Percentiles rank a stretch among this genome's conserved stretches.
phyloP scores from a whole-genome alignment of 768 basidiomycete species.

The Lactarius tabidus region DNA sequence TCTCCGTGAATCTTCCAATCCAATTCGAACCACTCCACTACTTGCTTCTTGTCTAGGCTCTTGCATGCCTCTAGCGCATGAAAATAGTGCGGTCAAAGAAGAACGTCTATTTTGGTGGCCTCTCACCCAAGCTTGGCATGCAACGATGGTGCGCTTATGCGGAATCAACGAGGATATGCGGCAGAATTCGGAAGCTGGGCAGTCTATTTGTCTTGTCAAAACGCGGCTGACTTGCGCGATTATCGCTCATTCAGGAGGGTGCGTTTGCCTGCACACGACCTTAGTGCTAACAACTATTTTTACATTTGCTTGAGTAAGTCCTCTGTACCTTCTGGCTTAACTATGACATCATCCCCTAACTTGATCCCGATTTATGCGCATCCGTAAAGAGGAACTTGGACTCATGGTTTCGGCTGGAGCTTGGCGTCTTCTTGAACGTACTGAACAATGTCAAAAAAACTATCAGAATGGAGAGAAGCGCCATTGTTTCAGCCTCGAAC shows the following conservation, averaged over 20 bases:
- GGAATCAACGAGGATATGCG: neutral
- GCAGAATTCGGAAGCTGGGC: neutral
- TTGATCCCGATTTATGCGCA: neutral
- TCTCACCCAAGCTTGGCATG: neutral
- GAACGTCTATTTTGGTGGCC: neutral
- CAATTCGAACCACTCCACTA: neutral
- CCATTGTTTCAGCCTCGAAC: neutral
- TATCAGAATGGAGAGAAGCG: neutral
- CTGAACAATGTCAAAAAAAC: neutral
- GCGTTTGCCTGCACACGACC: neutral
- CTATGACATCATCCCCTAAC: neutral
- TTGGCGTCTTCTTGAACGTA: neutral
- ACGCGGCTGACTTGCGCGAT: neutral
- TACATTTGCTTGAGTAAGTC: neutral
- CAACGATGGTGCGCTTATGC: neutral
- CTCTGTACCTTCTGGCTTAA: neutral
- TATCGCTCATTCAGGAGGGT: neutral
- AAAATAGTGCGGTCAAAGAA: conserved; percentile 2
- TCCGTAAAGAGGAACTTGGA: neutral
- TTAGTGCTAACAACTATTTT: neutral
- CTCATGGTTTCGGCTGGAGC: neutral
- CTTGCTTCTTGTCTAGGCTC: neutral
- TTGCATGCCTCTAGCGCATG: neutral
- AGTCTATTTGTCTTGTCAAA: neutral
- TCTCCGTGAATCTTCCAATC: conserved; percentile 15